These are phyloP conservation scores for Purpureocillium lavendulum DNA, from an alignment of 2,329 filamentous ascomycete genomes.

Conservation along the genomic window DNA sequence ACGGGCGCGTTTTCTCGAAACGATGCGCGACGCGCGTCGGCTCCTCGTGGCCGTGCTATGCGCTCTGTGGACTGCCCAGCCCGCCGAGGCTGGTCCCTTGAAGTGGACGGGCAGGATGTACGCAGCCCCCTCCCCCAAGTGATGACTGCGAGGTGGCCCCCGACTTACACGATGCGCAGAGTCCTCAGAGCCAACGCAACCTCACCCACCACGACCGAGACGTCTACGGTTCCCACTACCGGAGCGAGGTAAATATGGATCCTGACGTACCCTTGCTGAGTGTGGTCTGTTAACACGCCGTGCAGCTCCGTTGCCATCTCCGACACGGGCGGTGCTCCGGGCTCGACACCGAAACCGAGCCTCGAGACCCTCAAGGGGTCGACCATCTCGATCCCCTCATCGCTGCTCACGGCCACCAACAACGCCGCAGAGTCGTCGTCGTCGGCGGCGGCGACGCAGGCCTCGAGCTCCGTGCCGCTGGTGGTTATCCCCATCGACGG, in stretches of 20 bases:
- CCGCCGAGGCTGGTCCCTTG: constrained; percentile 25
- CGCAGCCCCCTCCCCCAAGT: constrained; percentile 7
- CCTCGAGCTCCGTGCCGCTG: not conserved
- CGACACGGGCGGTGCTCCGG: not conserved
- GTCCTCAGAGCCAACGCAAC: constrained; percentile 10
- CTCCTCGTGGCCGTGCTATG: constrained; percentile 13
- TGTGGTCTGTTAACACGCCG: not conserved
- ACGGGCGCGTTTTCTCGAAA: not conserved
- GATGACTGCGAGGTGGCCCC: not conserved
- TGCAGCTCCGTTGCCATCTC: not conserved
- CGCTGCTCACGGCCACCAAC: constrained; percentile 1
- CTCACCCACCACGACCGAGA: not conserved
- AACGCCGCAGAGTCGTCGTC: not conserved
- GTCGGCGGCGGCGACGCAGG: not conserved
- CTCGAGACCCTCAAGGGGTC: constrained; percentile 4
- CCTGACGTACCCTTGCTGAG: not conserved
- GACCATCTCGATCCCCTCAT: constrained; percentile 5
- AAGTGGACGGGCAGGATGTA: constrained; percentile 22
- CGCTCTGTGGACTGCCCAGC: constrained; percentile 19
- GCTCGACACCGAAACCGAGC: constrained; percentile 3
- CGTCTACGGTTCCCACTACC: not conserved
- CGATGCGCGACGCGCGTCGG: not conserved
- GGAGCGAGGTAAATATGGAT: not conserved
- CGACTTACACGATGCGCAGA: constrained; percentile 10
- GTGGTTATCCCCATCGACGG: constrained; percentile 2